Evolutionary conservation across 2,329 filamentous ascomycete species (phyloP).

Genomic region (Domatiomyces globalis): DNA sequence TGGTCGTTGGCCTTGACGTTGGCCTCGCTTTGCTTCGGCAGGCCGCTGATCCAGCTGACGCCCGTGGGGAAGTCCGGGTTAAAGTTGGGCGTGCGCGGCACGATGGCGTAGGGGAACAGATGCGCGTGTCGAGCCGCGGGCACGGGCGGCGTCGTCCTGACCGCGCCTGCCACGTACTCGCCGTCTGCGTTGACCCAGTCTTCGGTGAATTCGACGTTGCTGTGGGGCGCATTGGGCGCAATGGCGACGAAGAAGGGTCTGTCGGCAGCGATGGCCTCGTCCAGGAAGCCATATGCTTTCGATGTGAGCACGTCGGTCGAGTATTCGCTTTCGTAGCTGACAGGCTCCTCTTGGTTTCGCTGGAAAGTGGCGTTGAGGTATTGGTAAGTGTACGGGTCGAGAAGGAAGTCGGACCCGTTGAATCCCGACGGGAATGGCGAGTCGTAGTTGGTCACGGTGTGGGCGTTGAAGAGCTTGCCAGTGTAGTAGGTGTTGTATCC

Average conservation of each 20-base stretch:
- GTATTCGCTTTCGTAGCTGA: slow-evolving; percentile 42
- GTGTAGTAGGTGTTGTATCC: slow-evolving; percentile 43
- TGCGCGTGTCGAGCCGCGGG: slow-evolving; percentile 46
- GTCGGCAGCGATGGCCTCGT: slow-evolving; percentile 41
- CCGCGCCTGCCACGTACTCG: slow-evolving; percentile 15
- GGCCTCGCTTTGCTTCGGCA: slow-evolving; percentile 32
- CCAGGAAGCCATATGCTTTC: slow-evolving; percentile 46
- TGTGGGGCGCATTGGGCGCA: slow-evolving; percentile 54
- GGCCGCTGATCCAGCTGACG: slow-evolving; percentile 32
- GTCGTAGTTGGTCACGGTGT: slow-evolving; percentile 37
- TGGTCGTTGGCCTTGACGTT: slow-evolving; percentile 39
- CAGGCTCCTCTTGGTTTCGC: slow-evolving; percentile 42
- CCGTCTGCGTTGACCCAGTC: background rate
- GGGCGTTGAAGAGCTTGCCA: slow-evolving; percentile 41
- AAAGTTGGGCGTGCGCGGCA: slow-evolving; percentile 51
- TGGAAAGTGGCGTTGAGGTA: slow-evolving; percentile 54
- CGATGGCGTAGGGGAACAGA: slow-evolving; percentile 44
- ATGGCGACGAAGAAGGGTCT: slow-evolving; percentile 53
- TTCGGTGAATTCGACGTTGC: slow-evolving; percentile 30
- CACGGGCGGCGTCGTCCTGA: slow-evolving; percentile 37
- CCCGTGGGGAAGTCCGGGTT: slow-evolving; percentile 42
- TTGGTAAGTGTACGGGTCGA: slow-evolving; percentile 43
- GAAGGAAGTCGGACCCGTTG: slow-evolving; percentile 30
- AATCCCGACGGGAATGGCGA: slow-evolving; percentile 25
- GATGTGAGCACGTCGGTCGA: slow-evolving; percentile 45